Conservation (phyloP, 371 early-diverging fungal species). For the Dichotomocladium elegans region DNA sequence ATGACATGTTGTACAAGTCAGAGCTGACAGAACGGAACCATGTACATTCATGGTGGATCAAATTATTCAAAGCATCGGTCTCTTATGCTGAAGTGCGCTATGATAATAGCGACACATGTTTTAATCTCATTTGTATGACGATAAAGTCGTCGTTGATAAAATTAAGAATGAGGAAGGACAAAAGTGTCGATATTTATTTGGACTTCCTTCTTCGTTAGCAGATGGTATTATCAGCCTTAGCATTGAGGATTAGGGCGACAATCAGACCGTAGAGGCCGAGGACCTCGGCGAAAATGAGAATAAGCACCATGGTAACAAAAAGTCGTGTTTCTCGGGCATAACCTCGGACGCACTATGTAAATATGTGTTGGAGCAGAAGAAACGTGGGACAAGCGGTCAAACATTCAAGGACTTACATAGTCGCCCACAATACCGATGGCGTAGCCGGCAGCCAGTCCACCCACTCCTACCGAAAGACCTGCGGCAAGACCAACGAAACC, state of each 20-base stretch:
- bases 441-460: constrained; percentile 88
- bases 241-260: constrained; percentile 79
- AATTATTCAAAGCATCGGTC: too few species aligned
- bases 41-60: too few species aligned
- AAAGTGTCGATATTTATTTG: too few species aligned
- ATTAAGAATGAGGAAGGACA: too few species aligned
- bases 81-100: too few species aligned
- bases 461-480: constrained; percentile 82
- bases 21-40: too few species aligned
- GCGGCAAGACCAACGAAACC: constrained; percentile 85
- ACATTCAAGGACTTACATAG: constrained; percentile 77
- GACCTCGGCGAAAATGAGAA: constrained; percentile 94
- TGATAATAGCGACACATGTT: too few species aligned
- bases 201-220: too few species aligned
- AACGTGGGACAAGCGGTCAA: too few species aligned
- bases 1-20: too few species aligned
- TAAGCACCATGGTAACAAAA: constrained; percentile 80
- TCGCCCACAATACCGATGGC: constrained; percentile 92
- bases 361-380: neutral
- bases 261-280: constrained; percentile 89
- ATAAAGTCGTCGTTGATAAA: too few species aligned
- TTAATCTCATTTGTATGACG: too few species aligned
- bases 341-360: constrained; percentile 68
- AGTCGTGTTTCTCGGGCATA: constrained; percentile 90
- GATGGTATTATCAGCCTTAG: constrained; percentile 56